Evolutionary conservation across 441 rosid genomes (phyloP), one percentile per base, ranked within the genome.

Genomic region (Theobroma grandiflorum): DNA sequence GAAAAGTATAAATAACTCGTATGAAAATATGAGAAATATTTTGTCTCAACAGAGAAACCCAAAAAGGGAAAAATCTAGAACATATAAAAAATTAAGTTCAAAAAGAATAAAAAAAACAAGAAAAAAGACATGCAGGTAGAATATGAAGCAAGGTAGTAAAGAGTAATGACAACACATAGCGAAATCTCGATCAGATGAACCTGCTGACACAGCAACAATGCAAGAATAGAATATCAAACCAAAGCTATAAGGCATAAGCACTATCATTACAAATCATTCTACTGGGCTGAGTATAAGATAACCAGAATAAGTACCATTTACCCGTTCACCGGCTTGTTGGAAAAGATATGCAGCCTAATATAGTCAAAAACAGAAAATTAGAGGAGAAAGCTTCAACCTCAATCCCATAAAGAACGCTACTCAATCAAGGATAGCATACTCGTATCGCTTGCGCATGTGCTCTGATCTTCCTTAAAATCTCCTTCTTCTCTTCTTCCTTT

Each of bases 281-380:
- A 37, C 61, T 63, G 50, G 38, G 18, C 6, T n/a, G 4, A 61
- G n/a, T 2, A 72, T 38, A 45, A 22, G 11, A 55, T 11, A 63
- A 70, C 73, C 6, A 20, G 37, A 53, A 66, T 42, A 49, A 61
- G 52, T 91, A 95, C 99, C 98, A 86, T 85, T 91, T 40, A 20
- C 82, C 82, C 31, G 89, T 68, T 73, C 83, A 52, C 80, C 93
- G 58, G 91, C 97, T 73, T 79, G 86, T 87, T 73, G 87, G 85
- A 95, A 95, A 83, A 85, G 95, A 85, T 91, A 85, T 11, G 99
- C 99, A 82, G 99, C 99, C 99, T 97, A 84, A 84, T 58, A 81
- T 72, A 81, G 57, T 16, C 59, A 82, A 68, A 78, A n/a, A 79
- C 57, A 50, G 40, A 55, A 33, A 47, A 66, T 70, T 20, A 89